Percentiles rank a stretch among this genome's conserved stretches.
These are phyloP conservation scores for Irpex lacteus DNA, from an alignment of 1,284 basidiomycete species.

Conservation along the genomic window DNA sequence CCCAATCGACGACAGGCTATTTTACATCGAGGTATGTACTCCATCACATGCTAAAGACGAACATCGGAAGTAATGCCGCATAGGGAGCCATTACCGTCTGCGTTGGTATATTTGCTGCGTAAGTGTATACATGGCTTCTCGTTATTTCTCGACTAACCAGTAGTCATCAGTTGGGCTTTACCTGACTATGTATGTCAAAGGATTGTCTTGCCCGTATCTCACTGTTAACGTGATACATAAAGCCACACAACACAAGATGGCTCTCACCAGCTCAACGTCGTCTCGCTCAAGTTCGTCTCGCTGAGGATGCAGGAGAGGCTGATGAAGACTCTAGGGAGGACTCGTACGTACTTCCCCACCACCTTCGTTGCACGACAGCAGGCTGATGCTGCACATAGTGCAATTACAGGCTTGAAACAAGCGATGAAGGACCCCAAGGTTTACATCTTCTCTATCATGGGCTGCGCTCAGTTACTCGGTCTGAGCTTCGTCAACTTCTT, in stretches of 20 bases:
- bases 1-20: slow-evolving; percentile 40
- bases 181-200: slow-evolving; percentile 26
- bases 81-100: slow-evolving; percentile 57
- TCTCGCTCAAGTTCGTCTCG: slow-evolving; percentile 68
- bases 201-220: neutral
- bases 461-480: slow-evolving; percentile 51
- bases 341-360: slow-evolving; percentile 40
- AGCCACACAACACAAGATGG: slow-evolving; percentile 70
- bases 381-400: slow-evolving; percentile 31
- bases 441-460: slow-evolving; percentile 54
- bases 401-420: slow-evolving; percentile 49
- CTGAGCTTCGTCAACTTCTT: slow-evolving; percentile 76
- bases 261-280: slow-evolving; percentile 54
- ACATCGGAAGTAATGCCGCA: neutral
- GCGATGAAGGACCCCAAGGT: slow-evolving; percentile 66
- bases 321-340: slow-evolving; percentile 55
- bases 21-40: slow-evolving; percentile 53
- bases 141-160: neutral
- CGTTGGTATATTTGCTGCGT: slow-evolving; percentile 58
- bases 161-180: slow-evolving; percentile 15
- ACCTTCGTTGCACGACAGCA: neutral
- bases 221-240: neutral
- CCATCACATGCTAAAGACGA: neutral
- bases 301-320: slow-evolving; percentile 75
- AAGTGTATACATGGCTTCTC: slow-evolving; percentile 17